phyloP scores from a whole-genome alignment of 164 flowering plant genomes.

The Vitis amurensis region DNA sequence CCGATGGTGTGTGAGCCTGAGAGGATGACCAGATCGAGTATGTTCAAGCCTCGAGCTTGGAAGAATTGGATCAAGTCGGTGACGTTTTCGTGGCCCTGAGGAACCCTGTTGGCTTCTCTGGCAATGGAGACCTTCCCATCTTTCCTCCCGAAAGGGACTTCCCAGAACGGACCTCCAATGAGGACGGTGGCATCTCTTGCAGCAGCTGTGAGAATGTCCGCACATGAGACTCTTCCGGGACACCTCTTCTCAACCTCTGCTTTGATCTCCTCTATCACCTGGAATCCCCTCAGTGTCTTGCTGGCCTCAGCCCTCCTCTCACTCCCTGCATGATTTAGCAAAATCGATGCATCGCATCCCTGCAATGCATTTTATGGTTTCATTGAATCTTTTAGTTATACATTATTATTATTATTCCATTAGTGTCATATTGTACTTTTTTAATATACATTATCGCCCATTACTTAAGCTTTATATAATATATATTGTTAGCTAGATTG shows the following conservation, averaged over 20 bases:
- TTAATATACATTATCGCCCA: no score
- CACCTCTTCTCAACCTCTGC: conserved; percentile 62
- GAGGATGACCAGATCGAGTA: conserved; percentile 66
- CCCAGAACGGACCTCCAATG: conserved; percentile 69
- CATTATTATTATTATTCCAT: no score
- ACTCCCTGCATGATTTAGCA: conserved; percentile 52
- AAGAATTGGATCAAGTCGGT: conserved; percentile 52
- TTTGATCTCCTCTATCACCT: conserved; percentile 67
- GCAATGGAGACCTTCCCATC: conserved; percentile 62
- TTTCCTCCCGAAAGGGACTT: conserved; percentile 65
- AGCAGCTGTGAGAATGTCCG: conserved; percentile 78
- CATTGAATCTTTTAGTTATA: no score
- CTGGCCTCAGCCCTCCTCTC: conserved; percentile 55
- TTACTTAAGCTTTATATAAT: no score
- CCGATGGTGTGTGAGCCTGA: conserved; percentile 93
- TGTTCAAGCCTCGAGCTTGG: conserved; percentile 53
- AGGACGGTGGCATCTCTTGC: conserved; percentile 66
- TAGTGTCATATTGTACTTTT: no score
- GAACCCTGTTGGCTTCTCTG: conserved; percentile 53
- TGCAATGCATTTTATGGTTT: conserved; percentile 9
- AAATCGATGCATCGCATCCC: conserved; percentile 87
- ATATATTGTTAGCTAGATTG: no score
- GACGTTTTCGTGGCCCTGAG: conserved; percentile 58
- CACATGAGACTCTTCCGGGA: conserved; percentile 74
- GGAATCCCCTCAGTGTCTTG: conserved; percentile 67